phyloP scores from a whole-genome alignment of 1,139 yeast genomes.

The Diutina scorzettiae region DNA sequence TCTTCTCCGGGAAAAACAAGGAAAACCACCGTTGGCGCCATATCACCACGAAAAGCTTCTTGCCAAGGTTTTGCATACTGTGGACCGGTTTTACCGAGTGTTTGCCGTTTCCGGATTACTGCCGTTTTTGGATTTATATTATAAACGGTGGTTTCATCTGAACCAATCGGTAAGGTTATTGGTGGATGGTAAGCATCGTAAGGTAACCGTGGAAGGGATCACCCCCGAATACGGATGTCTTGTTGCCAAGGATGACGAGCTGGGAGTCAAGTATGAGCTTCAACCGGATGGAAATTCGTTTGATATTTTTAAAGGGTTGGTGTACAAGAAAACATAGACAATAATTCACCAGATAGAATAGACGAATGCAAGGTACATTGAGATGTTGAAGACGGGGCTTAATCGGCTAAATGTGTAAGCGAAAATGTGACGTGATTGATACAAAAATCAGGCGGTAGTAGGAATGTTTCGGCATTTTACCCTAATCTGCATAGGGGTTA shows the following conservation, averaged over 20 bases:
- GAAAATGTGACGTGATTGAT: too few relatives aligned
- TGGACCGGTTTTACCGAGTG: slow-evolving; percentile 47
- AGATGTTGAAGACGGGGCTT: too few relatives aligned
- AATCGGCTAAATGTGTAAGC: too few relatives aligned
- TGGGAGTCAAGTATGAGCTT: slow-evolving; percentile 50
- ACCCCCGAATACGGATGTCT: slow-evolving; percentile 76
- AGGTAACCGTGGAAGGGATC: slow-evolving; percentile 66
- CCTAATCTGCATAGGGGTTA: too few relatives aligned
- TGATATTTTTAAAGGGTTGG: slow-evolving; percentile 85
- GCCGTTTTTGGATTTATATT: slow-evolving; percentile 63
- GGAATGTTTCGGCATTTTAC: too few relatives aligned
- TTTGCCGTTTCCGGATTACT: slow-evolving; percentile 57
- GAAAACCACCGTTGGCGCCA: slow-evolving; percentile 34
- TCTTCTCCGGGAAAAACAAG: slow-evolving; percentile 27
- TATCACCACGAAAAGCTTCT: slow-evolving; percentile 49
- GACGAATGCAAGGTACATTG: too few relatives aligned
- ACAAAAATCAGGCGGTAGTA: too few relatives aligned
- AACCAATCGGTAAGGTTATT: slow-evolving; percentile 52
- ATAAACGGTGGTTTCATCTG: slow-evolving; percentile 76
- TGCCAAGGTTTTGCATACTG: slow-evolving; percentile 57
- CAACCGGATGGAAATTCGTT: slow-evolving; percentile 98
- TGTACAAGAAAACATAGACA: slow-evolving; percentile 41
- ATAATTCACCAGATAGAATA: too few relatives aligned
- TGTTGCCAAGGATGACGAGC: slow-evolving; percentile 56
- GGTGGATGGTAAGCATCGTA: slow-evolving; percentile 26